Evolutionary conservation across 345 rosid species (phyloP).

Genomic region (Gossypium sturtianum): DNA sequence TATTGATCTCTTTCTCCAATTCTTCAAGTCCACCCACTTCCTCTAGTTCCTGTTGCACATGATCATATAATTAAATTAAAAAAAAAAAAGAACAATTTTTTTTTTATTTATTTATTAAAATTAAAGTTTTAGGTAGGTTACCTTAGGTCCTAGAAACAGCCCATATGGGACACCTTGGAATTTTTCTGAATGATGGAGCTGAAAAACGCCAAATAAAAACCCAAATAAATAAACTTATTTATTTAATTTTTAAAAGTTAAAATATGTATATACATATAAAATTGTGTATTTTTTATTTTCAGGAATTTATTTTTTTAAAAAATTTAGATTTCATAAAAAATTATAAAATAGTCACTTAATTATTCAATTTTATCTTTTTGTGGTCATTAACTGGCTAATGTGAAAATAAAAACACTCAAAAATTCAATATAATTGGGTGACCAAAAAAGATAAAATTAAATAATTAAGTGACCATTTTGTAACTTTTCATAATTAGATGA

Average conservation of each 20-base stretch:
- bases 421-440: accelerated
- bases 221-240: neutral
- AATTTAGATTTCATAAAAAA: too few species aligned
- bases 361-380: too few species aligned
- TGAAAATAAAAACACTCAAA: too few species aligned
- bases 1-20: constrained; percentile 60
- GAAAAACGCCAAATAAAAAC: constrained; percentile 18
- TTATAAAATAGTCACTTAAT: accelerated
- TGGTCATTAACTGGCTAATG: accelerated
- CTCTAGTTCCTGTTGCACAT: constrained; percentile 56
- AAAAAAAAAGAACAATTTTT: too few species aligned
- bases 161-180: constrained; percentile 90
- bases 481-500: accelerated
- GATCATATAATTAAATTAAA: neutral
- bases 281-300: too few species aligned
- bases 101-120: neutral
- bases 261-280: too few species aligned
- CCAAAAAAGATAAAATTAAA: too few species aligned
- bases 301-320: too few species aligned
- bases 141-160: constrained; percentile 79
- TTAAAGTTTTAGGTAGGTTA: neutral
- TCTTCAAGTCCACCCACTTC: constrained; percentile 73
- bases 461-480: accelerated
- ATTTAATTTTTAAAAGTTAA: too few species aligned
- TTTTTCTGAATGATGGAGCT: constrained; percentile 87